phyloP scores from a whole-genome alignment of 768 basidiomycete species.

The Kwoniella sp. region DNA sequence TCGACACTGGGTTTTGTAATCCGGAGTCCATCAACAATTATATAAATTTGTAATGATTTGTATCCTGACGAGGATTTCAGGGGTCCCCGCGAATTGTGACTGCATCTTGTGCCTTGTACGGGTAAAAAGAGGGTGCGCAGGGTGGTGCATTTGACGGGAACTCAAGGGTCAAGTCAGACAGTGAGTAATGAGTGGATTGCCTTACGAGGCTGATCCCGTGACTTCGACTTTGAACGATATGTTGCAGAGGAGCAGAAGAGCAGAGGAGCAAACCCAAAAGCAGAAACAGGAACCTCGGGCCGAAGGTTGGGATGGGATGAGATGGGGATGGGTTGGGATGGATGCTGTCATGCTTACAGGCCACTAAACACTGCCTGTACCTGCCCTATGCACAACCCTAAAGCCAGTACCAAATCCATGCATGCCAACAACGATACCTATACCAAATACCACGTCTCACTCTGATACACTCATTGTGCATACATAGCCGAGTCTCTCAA shows the following conservation, averaged over 20 bases:
- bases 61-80: background rate
- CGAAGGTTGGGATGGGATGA: background rate
- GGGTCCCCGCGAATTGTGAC: background rate
- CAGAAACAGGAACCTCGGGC: background rate
- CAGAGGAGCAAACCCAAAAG: background rate
- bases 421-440: too few species aligned
- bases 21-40: background rate
- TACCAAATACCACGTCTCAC: too few species aligned
- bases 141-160: background rate
- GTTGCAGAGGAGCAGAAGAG: background rate
- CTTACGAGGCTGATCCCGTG: background rate
- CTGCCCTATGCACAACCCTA: background rate
- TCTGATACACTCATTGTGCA: background rate
- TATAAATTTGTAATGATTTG: background rate
- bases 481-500: background rate
- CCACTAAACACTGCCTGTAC: background rate
- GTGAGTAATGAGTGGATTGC: too few species aligned
- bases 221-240: background rate
- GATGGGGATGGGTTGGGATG: too few species aligned
- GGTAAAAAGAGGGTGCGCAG: background rate
- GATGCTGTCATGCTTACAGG: background rate
- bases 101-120: too few species aligned
- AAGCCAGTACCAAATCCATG: too few species aligned
- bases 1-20: too few species aligned
- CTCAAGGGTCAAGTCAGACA: conserved; percentile 3